Evolutionary conservation across 2,329 filamentous ascomycete species (phyloP).

Genomic region (Fulvia fulva): DNA sequence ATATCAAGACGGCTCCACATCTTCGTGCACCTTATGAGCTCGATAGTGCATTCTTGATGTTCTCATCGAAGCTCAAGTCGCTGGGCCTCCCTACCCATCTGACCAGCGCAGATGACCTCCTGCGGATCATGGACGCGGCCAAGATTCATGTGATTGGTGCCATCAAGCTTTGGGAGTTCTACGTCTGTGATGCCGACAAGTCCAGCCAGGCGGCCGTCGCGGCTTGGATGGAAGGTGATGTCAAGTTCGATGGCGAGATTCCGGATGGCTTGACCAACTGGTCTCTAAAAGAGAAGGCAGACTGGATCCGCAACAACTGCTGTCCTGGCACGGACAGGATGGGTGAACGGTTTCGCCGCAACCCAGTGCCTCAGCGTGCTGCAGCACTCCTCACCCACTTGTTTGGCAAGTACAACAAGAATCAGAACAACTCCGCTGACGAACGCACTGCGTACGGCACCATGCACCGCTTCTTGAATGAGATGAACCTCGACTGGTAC

Average conservation of each 20-base stretch:
- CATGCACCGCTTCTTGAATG: constrained; percentile 64
- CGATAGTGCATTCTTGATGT: constrained; percentile 68
- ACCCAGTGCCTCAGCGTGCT: constrained; percentile 63
- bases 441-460: constrained; percentile 52
- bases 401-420: constrained; percentile 63
- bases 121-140: constrained; percentile 77
- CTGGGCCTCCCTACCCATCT: constrained; percentile 74
- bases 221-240: constrained; percentile 64
- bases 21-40: constrained; percentile 65
- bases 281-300: constrained; percentile 56
- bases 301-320: constrained; percentile 65
- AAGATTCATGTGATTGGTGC: constrained; percentile 74
- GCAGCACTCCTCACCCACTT: constrained; percentile 66
- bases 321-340: constrained; percentile 69
- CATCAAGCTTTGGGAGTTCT: constrained; percentile 89
- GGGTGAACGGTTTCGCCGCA: constrained; percentile 73
- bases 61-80: constrained; percentile 57
- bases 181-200: constrained; percentile 73
- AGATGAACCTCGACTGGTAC: constrained; percentile 84
- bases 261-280: constrained; percentile 53
- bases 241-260: constrained; percentile 52
- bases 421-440: constrained; percentile 48
- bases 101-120: constrained; percentile 65
- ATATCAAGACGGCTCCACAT: constrained; percentile 80
- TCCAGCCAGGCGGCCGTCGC: constrained; percentile 66